phyloP scores from a whole-genome alignment of 2,329 filamentous ascomycete species.

The Penicillium sp. region DNA sequence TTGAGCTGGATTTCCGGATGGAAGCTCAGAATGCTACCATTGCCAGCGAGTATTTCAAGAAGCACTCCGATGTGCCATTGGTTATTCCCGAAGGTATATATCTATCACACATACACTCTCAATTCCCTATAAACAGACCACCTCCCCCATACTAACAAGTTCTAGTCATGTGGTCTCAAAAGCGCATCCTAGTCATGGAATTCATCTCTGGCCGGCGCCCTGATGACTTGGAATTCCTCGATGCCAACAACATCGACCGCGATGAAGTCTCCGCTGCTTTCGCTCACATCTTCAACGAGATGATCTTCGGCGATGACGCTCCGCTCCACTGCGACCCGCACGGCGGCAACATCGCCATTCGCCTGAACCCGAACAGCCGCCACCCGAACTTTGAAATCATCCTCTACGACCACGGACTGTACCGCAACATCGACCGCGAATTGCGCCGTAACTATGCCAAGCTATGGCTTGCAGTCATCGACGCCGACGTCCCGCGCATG shows the following conservation, averaged over 20 bases:
- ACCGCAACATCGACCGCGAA: conserved; percentile 82
- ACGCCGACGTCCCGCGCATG: conserved; percentile 85
- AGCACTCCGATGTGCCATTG: conserved; percentile 74
- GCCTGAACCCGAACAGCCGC: conserved; percentile 68
- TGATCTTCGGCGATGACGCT: conserved; percentile 92
- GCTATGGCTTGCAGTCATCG: conserved; percentile 94
- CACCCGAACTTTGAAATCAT: conserved; percentile 89
- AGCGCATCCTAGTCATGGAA: conserved; percentile 93
- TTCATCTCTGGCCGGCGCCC: conserved; percentile 83
- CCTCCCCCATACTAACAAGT: conserved; percentile 20
- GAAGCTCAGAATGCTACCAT: conserved; percentile 84
- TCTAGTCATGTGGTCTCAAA: conserved; percentile 80
- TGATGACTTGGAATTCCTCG: conserved; percentile 86
- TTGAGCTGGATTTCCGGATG: conserved; percentile 85
- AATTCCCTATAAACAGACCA: too few relatives aligned
- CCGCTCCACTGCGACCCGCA: conserved; percentile 97
- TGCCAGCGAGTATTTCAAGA: conserved; percentile 78
- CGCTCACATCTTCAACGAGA: conserved; percentile 95
- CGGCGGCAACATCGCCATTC: conserved; percentile 92
- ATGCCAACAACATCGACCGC: conserved; percentile 83
- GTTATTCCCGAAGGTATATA: conserved; percentile 72
- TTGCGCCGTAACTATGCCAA: conserved; percentile 89
- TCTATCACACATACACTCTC: too few relatives aligned
- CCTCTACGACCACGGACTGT: conserved; percentile 95
- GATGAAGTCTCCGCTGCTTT: conserved; percentile 94